Evolutionary conservation across 2,329 filamentous ascomycete genomes (phyloP).

Genomic region (Aspergillus pseudoglaucus): DNA sequence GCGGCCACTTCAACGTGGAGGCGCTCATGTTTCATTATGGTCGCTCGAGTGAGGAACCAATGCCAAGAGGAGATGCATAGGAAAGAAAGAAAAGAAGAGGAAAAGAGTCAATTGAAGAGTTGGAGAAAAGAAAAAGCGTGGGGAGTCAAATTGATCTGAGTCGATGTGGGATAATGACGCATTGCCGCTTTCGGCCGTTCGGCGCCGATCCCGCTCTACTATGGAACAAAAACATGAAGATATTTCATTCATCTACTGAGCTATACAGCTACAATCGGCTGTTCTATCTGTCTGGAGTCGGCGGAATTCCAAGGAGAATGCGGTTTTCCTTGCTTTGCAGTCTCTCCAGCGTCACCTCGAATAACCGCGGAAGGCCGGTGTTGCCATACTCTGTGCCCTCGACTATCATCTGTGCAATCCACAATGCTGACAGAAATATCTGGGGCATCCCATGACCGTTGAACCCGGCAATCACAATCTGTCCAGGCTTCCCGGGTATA

Average conservation of each 20-base stretch:
- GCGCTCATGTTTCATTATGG: conserved; percentile 29
- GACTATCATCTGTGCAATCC: conserved; percentile 50
- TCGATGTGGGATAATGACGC: conserved; percentile 16
- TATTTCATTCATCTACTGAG: not conserved
- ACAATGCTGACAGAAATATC: conserved; percentile 55
- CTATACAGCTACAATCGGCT: not conserved
- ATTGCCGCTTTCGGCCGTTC: conserved; percentile 4
- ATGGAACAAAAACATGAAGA: not conserved
- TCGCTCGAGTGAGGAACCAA: conserved; percentile 4
- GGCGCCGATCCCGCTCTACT: not conserved
- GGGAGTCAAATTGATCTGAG: conserved; percentile 10
- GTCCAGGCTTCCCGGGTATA: conserved; percentile 36
- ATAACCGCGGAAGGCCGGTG: conserved; percentile 26
- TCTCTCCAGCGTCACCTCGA: conserved; percentile 18
- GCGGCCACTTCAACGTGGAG: conserved; percentile 25
- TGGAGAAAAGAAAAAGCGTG: conserved; percentile 2
- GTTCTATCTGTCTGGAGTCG: not conserved
- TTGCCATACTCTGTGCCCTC: conserved; percentile 17
- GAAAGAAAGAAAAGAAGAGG: conserved; percentile 2
- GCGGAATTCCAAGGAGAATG: not conserved
- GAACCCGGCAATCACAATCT: conserved; percentile 56
- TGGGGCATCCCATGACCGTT: conserved; percentile 63
- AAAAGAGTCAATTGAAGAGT: not conserved
- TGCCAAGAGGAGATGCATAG: conserved; percentile 11
- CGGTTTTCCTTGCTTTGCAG: conserved; percentile 1